phyloP scores from a whole-genome alignment of 2,329 filamentous ascomycete genomes.

The Colletotrichum eremochloae region DNA sequence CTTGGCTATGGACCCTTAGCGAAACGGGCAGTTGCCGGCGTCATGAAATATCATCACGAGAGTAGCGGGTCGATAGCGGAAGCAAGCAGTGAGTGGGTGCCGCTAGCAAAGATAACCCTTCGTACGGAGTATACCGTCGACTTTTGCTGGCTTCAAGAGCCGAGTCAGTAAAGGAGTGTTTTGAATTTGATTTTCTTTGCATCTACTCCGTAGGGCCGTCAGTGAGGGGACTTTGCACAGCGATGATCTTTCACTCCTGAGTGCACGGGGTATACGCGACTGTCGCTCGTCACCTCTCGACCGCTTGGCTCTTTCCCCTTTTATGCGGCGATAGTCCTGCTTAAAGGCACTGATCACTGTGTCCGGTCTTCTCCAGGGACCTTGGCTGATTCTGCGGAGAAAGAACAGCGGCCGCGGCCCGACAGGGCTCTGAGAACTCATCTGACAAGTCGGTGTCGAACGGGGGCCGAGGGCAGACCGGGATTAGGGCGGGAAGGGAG shows the following conservation, averaged over 20 bases:
- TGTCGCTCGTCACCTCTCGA: neutral
- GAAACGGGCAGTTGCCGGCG: constrained; percentile 18
- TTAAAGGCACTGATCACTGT: constrained; percentile 8
- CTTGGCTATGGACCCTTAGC: constrained; percentile 33
- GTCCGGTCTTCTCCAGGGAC: constrained; percentile 23
- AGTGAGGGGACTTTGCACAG: constrained; percentile 18
- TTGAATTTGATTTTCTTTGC: constrained; percentile 18
- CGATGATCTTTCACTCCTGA: constrained; percentile 28
- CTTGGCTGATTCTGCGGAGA: constrained; percentile 27
- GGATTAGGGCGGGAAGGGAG: constrained; percentile 26
- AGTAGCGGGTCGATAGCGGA: constrained; percentile 26
- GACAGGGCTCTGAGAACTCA: constrained; percentile 11
- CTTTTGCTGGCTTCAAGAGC: constrained; percentile 25
- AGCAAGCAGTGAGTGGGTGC: constrained; percentile 17
- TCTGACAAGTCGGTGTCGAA: constrained; percentile 28
- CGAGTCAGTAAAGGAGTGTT: constrained; percentile 38
- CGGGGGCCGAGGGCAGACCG: constrained; percentile 26
- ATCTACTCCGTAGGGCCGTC: neutral
- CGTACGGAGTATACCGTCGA: constrained; percentile 2
- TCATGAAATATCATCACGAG: constrained; percentile 25
- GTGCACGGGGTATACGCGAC: constrained; percentile 19
- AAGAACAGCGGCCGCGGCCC: constrained; percentile 16
- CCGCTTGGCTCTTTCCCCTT: constrained; percentile 23
- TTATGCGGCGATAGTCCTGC: constrained; percentile 23
- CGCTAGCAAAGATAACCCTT: neutral